A percentile compares a stretch with the other conserved stretches of the same genome.
These are phyloP conservation scores for Croton laevigatus DNA, from an alignment of 441 rosid genomes.

Conservation along the genomic window DNA sequence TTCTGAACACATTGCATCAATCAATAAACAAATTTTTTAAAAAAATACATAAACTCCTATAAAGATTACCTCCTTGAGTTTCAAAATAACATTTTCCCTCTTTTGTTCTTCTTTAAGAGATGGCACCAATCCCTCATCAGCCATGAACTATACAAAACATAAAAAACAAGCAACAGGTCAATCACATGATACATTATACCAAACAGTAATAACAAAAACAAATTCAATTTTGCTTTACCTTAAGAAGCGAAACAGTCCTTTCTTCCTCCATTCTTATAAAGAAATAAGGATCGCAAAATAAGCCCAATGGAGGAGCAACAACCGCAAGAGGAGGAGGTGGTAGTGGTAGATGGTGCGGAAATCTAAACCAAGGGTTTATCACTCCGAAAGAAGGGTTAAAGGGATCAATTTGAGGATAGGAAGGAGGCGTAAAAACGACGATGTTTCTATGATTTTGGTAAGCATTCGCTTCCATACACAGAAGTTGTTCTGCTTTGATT, in stretches of 20 bases:
- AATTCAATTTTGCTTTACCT: background rate
- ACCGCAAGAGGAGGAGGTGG: background rate
- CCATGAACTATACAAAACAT: constrained; percentile 11
- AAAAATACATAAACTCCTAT: too few relatives aligned
- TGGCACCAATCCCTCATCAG: constrained; percentile 9
- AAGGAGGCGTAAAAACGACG: background rate
- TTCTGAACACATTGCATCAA: too few relatives aligned
- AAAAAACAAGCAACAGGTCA: background rate
- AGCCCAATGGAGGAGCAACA: background rate
- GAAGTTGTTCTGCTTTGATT: too few relatives aligned
- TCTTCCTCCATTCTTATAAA: constrained; percentile 12
- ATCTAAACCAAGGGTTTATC: background rate
- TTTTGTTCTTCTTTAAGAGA: constrained; percentile 15
- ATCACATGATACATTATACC: background rate
- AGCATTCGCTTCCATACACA: too few relatives aligned
- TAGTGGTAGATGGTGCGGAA: background rate
- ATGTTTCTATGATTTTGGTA: background rate
- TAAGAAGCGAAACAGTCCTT: constrained; percentile 5
- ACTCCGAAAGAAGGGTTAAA: background rate
- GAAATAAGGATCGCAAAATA: background rate
- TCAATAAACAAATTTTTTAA: background rate
- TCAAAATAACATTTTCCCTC: constrained; percentile 11
- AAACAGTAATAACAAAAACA: background rate
- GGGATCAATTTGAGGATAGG: background rate
- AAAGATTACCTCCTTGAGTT: constrained; percentile 6